Evolutionary conservation across 495 filamentous ascomycete species (phyloP).

Genomic region (Penicillium antarcticum): DNA sequence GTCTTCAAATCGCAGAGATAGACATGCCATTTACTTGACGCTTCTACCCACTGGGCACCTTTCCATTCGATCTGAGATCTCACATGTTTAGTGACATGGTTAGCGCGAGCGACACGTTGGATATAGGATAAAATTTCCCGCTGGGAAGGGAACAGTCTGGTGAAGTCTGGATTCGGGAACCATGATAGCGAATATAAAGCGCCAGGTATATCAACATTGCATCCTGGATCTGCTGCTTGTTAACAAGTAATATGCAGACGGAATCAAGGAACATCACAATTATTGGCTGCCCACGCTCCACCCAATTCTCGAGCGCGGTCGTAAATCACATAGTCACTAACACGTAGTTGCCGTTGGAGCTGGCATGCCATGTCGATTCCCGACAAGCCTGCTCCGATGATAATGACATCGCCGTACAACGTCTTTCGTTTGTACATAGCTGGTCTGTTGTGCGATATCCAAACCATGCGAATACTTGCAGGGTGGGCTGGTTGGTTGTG

Average conservation of each 20-base stretch:
- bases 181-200: conserved; percentile 27
- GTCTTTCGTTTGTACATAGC: conserved; percentile 1
- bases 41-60: conserved; percentile 8
- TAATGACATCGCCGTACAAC: conserved; percentile 16
- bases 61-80: conserved; percentile 5
- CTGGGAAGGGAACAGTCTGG: conserved; percentile 18
- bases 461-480: too few relatives aligned
- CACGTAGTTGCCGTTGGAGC: conserved; percentile 16
- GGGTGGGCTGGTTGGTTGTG: too few relatives aligned
- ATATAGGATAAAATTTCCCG: conserved; percentile 10
- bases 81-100: conserved; percentile 1
- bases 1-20: conserved; percentile 6
- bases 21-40: conserved; percentile 5
- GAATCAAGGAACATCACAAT: conserved; percentile 9
- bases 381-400: conserved; percentile 26
- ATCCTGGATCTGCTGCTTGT: conserved; percentile 20
- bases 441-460: neutral
- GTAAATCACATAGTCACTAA: conserved; percentile 23
- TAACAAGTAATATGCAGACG: neutral
- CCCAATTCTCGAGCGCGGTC: conserved; percentile 21
- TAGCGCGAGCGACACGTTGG: neutral
- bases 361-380: conserved; percentile 27
- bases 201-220: conserved; percentile 26
- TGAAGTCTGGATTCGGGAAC: conserved; percentile 23
- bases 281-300: conserved; percentile 28